Conservation (phyloP, 225 moss, liverwort and hornwort genomes). For the Straminergon stramineum region DNA sequence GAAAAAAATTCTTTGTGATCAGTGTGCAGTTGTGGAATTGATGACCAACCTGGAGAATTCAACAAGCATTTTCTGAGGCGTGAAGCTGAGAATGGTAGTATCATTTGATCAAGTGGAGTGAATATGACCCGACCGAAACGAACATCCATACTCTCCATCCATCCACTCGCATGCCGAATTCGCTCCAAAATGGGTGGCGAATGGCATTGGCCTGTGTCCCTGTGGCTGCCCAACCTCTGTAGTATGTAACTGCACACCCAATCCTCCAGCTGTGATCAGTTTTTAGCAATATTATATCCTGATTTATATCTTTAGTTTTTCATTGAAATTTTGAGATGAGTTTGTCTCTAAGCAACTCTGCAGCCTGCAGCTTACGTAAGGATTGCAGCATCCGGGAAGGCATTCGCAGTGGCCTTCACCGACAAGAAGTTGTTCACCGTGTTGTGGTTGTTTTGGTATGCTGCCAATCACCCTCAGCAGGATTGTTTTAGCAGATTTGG, state of each 20-base stretch:
- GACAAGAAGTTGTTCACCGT: slow-evolving; percentile 28
- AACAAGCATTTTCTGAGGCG: background rate
- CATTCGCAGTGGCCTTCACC: slow-evolving; percentile 40
- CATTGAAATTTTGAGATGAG: background rate
- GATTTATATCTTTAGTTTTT: background rate
- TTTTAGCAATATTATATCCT: background rate
- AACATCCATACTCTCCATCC: background rate
- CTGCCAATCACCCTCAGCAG: background rate
- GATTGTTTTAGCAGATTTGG: background rate
- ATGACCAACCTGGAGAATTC: background rate
- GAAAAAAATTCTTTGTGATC: background rate
- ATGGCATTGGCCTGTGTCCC: slow-evolving; percentile 13
- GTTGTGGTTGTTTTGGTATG: slow-evolving; percentile 20
- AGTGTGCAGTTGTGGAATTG: background rate
- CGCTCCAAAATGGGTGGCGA: background rate
- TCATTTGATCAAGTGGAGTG: background rate
- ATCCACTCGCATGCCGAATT: background rate
- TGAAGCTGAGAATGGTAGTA: background rate
- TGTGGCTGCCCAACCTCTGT: slow-evolving; percentile 31
- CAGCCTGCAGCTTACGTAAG: slow-evolving; percentile 40
- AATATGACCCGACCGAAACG: slow-evolving; percentile 6
- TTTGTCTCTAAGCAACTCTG: slow-evolving; percentile 18
- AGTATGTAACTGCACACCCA: slow-evolving; percentile 9
- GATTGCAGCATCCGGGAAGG: slow-evolving; percentile 35
- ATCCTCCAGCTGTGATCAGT: background rate